Evolutionary conservation across 345 rosid species (phyloP).

Genomic region (Linum lewisii): DNA sequence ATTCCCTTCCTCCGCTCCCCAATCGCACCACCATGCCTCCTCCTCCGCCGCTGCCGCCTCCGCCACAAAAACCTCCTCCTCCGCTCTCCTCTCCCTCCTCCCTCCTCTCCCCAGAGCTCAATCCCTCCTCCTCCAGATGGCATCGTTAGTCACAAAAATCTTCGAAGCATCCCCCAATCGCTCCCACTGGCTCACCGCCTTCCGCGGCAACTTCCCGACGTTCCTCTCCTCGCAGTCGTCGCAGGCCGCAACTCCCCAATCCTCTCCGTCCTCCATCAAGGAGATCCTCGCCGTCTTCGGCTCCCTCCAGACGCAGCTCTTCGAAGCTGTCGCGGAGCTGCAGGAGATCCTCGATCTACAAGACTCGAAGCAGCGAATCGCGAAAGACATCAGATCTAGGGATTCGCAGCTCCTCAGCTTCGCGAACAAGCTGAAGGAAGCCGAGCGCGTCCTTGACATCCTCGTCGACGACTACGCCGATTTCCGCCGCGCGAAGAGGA

Average conservation of each 20-base stretch:
- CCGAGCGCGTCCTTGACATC: conserved; percentile 71
- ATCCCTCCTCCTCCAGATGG: conserved; percentile 77
- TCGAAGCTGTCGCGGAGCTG: conserved; percentile 82
- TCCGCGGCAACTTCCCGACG: conserved; percentile 71
- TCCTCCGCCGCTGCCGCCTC: conserved; percentile 12
- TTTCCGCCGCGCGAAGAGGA: conserved; percentile 59
- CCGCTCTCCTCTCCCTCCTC: conserved; percentile 68
- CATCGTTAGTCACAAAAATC: conserved; percentile 55
- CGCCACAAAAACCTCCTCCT: conserved; percentile 33
- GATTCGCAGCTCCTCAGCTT: conserved; percentile 54
- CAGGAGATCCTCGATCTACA: conserved; percentile 94
- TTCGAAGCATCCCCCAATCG: conserved; percentile 78
- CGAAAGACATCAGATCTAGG: conserved; percentile 48
- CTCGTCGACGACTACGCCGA: conserved; percentile 80
- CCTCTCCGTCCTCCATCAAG: conserved; percentile 50
- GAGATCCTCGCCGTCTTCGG: conserved; percentile 58
- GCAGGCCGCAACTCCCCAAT: conserved; percentile 37
- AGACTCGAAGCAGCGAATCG: conserved; percentile 54
- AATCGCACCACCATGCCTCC: conserved; percentile 28
- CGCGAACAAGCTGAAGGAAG: conserved; percentile 66
- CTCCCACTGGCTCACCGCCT: conserved; percentile 56
- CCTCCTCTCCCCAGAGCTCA: conserved; percentile 87
- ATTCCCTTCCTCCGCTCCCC: conserved; percentile 33
- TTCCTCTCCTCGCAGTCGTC: conserved; percentile 55
- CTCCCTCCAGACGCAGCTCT: conserved; percentile 78